A percentile compares a stretch with the other conserved stretches of the same genome.
Evolutionary conservation across 192 early-diverging fungal genomes (phyloP).

Genomic region (Coemansia sp.): DNA sequence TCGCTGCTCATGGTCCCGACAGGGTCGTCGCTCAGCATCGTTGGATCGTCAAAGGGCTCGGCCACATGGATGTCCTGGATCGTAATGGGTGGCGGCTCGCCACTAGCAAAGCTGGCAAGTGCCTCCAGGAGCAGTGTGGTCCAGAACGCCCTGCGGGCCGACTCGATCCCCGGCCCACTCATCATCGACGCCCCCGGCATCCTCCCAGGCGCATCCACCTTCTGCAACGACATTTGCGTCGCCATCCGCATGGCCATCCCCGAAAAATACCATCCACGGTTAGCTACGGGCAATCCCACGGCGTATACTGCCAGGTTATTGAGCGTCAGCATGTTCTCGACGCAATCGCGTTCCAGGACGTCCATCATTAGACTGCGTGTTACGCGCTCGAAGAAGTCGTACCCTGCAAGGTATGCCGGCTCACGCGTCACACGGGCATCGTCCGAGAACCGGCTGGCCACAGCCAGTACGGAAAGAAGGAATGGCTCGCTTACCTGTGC

Average conservation of each 20-base stretch:
- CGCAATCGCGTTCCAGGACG: constrained; percentile 46
- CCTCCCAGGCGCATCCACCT: constrained; percentile 47
- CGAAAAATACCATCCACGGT: constrained; percentile 54
- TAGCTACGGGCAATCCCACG: constrained; percentile 51
- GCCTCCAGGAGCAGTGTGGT: constrained; percentile 52
- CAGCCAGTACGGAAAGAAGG: constrained; percentile 43
- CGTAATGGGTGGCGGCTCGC: constrained; percentile 53
- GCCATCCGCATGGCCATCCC: constrained; percentile 55
- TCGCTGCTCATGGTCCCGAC: too few species aligned
- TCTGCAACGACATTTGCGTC: constrained; percentile 56
- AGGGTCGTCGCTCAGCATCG: constrained; percentile 22
- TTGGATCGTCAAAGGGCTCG: constrained; percentile 45
- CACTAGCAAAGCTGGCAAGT: constrained; percentile 55
- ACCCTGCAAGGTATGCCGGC: constrained; percentile 46
- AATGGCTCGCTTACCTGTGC: constrained; percentile 53
- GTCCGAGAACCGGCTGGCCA: constrained; percentile 51
- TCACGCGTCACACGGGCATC: constrained; percentile 44
- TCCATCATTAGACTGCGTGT: constrained; percentile 49
- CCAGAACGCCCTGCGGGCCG: constrained; percentile 51
- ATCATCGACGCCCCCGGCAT: constrained; percentile 55
- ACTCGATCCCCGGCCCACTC: constrained; percentile 52
- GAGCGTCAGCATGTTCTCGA: constrained; percentile 54
- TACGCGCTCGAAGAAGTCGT: constrained; percentile 51
- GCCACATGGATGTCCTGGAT: constrained; percentile 53
- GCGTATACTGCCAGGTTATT: constrained; percentile 55